A percentile compares a stretch with the other conserved stretches of the same genome.
Conservation (phyloP, 1,284 basidiomycete genomes). For the Neonothopanus nambi region DNA sequence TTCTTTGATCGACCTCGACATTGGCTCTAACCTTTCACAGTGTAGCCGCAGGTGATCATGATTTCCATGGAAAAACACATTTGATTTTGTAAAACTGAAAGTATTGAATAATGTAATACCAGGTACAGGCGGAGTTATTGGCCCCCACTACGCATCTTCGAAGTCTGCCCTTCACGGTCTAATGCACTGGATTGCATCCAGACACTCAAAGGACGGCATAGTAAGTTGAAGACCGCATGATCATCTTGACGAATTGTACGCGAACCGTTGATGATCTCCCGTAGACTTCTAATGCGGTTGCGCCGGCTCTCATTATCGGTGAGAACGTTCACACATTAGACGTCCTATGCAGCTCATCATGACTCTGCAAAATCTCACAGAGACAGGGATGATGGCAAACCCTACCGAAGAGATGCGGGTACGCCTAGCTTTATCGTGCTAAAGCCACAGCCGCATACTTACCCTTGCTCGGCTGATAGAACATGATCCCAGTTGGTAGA, state of each 20-base stretch:
- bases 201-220: constrained; percentile 53
- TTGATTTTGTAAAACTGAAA: not conserved
- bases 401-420: constrained; percentile 34
- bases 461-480: constrained; percentile 25
- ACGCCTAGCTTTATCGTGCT: not conserved
- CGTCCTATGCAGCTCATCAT: not conserved
- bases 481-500: constrained; percentile 49
- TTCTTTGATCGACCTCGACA: not conserved
- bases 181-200: constrained; percentile 53
- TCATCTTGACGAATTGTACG: not conserved
- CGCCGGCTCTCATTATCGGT: constrained; percentile 53
- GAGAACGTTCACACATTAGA: not conserved
- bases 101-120: constrained; percentile 10
- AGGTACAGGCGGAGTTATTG: constrained; percentile 53
- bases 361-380: constrained; percentile 24
- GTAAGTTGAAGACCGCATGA: constrained; percentile 33
- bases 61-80: not conserved
- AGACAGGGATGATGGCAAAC: constrained; percentile 49
- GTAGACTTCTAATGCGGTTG: constrained; percentile 54
- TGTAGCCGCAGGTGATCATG: constrained; percentile 31
- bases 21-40: constrained; percentile 17
- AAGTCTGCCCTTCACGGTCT: constrained; percentile 57
- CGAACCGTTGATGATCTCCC: not conserved
- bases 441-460: not conserved
- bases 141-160: constrained; percentile 57